These are phyloP conservation scores for Monosporascus cannonballus DNA, from an alignment of 2,329 filamentous ascomycete species.

Conservation along the genomic window DNA sequence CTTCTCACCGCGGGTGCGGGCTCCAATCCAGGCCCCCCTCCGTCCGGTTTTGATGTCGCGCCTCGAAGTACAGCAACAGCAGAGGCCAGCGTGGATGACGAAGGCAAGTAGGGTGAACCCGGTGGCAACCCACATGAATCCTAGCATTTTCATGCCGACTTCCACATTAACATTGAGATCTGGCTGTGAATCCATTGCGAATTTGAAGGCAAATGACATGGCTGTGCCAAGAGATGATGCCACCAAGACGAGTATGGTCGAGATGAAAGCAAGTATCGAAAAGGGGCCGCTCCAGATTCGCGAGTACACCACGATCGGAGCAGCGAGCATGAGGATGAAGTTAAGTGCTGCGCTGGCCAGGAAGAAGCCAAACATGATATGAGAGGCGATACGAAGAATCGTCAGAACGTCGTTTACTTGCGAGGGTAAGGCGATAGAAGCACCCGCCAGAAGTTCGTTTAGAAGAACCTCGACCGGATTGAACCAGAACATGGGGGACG, in stretches of 20 bases:
- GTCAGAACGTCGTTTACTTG: slow-evolving; percentile 67
- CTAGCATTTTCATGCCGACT: slow-evolving; percentile 70
- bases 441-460: slow-evolving; percentile 73
- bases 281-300: slow-evolving; percentile 60
- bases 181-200: slow-evolving; percentile 64
- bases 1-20: neutral
- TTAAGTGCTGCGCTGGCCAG: slow-evolving; percentile 63
- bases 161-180: slow-evolving; percentile 70
- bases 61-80: slow-evolving; percentile 65
- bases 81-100: slow-evolving; percentile 66
- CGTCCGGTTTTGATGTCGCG: slow-evolving; percentile 42
- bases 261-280: slow-evolving; percentile 59
- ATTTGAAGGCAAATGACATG: slow-evolving; percentile 76
- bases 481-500: slow-evolving; percentile 76
- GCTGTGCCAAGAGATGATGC: slow-evolving; percentile 73
- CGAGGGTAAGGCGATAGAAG: slow-evolving; percentile 73
- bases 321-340: slow-evolving; percentile 64
- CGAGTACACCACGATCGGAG: slow-evolving; percentile 49
- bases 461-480: slow-evolving; percentile 80
- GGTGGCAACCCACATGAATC: slow-evolving; percentile 82
- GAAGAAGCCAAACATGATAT: slow-evolving; percentile 89
- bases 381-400: slow-evolving; percentile 67
- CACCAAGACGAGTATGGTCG: slow-evolving; percentile 60
- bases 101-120: slow-evolving; percentile 63
- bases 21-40: slow-evolving; percentile 13